Evolutionary conservation across 2,329 filamentous ascomycete genomes (phyloP).

Genomic region (Monosporascus sp.): DNA sequence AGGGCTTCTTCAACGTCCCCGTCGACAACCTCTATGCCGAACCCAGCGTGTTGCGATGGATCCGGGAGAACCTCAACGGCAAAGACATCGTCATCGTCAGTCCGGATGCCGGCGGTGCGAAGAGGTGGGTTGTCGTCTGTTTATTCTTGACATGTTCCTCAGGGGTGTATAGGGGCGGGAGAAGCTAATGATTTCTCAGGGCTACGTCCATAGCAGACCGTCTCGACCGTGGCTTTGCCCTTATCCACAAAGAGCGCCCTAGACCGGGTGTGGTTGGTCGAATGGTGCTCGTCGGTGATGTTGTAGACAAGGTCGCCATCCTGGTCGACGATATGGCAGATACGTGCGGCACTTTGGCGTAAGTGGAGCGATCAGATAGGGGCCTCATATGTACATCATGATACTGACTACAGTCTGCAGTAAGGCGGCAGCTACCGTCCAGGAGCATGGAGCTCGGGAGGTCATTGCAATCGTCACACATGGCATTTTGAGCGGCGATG

Average conservation of each 20-base stretch:
- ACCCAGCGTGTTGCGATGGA: conserved; percentile 87
- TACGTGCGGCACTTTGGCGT: conserved; percentile 70
- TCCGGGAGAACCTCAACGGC: conserved; percentile 76
- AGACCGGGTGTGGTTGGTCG: conserved; percentile 81
- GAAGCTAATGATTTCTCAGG: conserved; percentile 32
- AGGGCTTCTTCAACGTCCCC: conserved; percentile 87
- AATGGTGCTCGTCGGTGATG: conserved; percentile 95
- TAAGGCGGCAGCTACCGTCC: conserved; percentile 87
- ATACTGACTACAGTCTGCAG: conserved; percentile 36
- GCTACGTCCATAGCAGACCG: conserved; percentile 91
- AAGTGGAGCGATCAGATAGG: conserved; percentile 2
- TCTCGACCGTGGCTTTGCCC: conserved; percentile 82
- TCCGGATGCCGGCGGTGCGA: conserved; percentile 90
- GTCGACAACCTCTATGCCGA: conserved; percentile 84
- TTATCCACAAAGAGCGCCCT: conserved; percentile 95
- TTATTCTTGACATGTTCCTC: neutral
- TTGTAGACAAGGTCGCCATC: conserved; percentile 86
- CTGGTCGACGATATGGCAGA: conserved; percentile 98
- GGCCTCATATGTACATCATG: neutral
- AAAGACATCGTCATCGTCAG: conserved; percentile 90
- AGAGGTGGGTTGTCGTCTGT: conserved; percentile 51
- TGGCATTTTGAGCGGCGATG: conserved; percentile 68
- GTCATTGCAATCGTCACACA: conserved; percentile 95
- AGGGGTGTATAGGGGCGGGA: neutral
- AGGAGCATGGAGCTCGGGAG: conserved; percentile 78